Conservation (phyloP, 2,329 filamentous ascomycete genomes). For the Beauveria sp. region DNA sequence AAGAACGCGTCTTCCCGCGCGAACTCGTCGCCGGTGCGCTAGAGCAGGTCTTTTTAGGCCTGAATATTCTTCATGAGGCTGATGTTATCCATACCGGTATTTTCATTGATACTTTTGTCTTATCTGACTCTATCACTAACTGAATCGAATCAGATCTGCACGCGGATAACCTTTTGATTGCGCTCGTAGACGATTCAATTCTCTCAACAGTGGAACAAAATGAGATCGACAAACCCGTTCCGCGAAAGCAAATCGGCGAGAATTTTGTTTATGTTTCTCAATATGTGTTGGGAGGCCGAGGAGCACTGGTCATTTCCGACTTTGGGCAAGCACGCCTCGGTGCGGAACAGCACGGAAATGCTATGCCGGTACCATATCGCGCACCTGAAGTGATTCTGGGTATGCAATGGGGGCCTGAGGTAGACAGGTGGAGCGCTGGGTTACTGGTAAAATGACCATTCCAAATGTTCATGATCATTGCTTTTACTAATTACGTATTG, state of each 20-base stretch:
- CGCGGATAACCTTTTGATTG: constrained; percentile 29
- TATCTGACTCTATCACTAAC: background rate
- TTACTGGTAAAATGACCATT: constrained; percentile 21
- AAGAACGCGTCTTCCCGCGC: background rate
- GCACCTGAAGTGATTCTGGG: constrained; percentile 30
- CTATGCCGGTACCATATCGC: constrained; percentile 25
- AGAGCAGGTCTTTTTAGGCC: background rate
- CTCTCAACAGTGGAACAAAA: constrained; percentile 23
- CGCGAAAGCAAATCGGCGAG: constrained; percentile 22
- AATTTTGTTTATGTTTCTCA: constrained; percentile 25
- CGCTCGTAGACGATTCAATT: constrained; percentile 22
- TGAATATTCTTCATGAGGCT: background rate
- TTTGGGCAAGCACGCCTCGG: constrained; percentile 30
- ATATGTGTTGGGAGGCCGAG: constrained; percentile 24
- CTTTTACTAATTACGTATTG: constrained; percentile 9
- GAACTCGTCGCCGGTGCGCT: background rate
- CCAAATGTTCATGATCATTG: background rate
- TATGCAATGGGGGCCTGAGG: constrained; percentile 25
- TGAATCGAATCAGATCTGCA: constrained; percentile 23
- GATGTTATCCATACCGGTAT: background rate
- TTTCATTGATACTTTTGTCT: background rate
- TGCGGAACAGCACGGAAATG: constrained; percentile 15
- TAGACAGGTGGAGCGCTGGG: constrained; percentile 30
- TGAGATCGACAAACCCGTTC: constrained; percentile 23
- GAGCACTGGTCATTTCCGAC: constrained; percentile 25